Base-by-base conservation (phyloP, 2,329 filamentous ascomycete genomes). In the Grosmannia clavigera region DNA sequence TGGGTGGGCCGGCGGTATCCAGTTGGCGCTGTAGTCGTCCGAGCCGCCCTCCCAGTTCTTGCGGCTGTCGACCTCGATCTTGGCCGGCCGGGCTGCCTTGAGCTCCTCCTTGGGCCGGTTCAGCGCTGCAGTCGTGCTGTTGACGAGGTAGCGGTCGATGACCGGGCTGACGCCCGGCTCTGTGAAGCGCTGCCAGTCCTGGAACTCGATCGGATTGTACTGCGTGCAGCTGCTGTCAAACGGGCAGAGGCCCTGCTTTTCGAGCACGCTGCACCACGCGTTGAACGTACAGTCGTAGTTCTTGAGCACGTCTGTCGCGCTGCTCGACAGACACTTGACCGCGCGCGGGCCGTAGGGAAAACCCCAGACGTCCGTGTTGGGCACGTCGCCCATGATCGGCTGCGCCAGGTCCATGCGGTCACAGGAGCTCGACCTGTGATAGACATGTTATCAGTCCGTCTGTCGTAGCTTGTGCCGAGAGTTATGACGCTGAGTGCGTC, bases 321-420 rank as follows among this genome's bases (percentile, higher is more conserved):
- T 51, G n/a, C 29, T 11, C 43, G 61, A 61, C 2, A 61, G 38
- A 38, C 61, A 63, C 60, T 63, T 63, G 52, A 61, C 52, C 11
- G 61, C 60, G 2, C 53, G 51, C 19, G 38, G 19, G 5, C 56
- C 40, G 5, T 25, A 7, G 3, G 60, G 58, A 48, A 61, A 63
- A 27, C 60, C 60, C 61, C 61, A 63, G 33, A 27, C 31, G 3
- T 1, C 5, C 2, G 53, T 51, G 60, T 61, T 40, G 19, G 31
- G 51, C 1, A 63, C 40, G 38, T 63, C 43, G 27, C 61, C 61
- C 27, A 61, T 35, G 12, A 63, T 33, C 53, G 60, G 60, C 58
- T 63, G 59, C 9, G 50, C 61, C 2, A 12, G n/a, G 19, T 22
- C 9, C 19, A 51, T 35, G 56, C 33, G 3, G 58, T 16, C 16